A percentile compares a stretch with the other conserved stretches of the same genome.
Conservation (phyloP, 805 yeast genomes). For the Barnettozyma populi region DNA sequence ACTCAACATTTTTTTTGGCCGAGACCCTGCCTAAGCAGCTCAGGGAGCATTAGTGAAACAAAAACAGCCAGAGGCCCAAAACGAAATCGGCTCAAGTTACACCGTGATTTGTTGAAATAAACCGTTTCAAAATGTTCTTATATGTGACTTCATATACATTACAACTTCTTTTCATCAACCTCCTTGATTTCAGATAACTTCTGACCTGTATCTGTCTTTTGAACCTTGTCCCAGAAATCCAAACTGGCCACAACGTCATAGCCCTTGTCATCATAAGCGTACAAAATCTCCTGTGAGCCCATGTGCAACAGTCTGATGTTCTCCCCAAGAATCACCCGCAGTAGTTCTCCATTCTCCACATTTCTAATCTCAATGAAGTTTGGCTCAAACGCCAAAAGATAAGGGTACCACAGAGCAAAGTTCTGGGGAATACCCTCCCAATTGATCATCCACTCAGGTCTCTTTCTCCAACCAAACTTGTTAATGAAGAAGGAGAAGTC, state of each 20-base stretch:
- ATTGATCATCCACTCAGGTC: constrained; percentile 87
- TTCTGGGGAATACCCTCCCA: constrained; percentile 97
- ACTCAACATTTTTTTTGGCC: background rate
- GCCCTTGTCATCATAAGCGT: constrained; percentile 88
- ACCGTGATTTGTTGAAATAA: no score
- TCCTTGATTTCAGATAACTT: constrained; percentile 22
- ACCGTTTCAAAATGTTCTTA: no score
- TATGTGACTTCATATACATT: background rate
- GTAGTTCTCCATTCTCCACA: constrained; percentile 78
- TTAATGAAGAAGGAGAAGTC: constrained; percentile 94
- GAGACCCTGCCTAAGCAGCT: background rate
- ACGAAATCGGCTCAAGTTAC: no score
- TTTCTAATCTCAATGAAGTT: constrained; percentile 89
- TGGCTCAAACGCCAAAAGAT: constrained; percentile 82
- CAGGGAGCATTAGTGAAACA: no score
- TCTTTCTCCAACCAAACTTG: constrained; percentile 92
- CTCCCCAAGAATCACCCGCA: constrained; percentile 88
- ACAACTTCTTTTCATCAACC: constrained; percentile 12
- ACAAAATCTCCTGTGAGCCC: constrained; percentile 87
- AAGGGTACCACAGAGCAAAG: constrained; percentile 92
- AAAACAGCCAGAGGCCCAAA: no score
- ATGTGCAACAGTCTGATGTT: constrained; percentile 85
- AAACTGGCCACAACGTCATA: constrained; percentile 87
- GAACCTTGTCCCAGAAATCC: constrained; percentile 70
- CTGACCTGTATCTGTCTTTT: constrained; percentile 14